Evolutionary conservation across 441 rosid species (phyloP), one percentile per base, ranked within the genome.

Genomic region (Gossypium aridum): DNA sequence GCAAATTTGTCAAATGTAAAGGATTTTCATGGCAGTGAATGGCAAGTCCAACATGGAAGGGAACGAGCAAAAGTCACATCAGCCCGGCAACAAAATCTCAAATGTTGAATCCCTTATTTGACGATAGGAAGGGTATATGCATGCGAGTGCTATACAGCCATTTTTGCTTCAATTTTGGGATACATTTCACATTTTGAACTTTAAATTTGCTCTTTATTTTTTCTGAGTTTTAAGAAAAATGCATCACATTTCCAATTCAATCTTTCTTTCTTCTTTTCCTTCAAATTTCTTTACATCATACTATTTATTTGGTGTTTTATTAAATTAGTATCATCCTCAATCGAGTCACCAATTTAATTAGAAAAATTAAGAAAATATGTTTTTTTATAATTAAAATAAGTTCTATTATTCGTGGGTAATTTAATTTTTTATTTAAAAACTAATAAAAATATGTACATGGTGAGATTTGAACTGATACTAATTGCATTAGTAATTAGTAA

Each of bases 71-170:
- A 72, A 31, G 84, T 83, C 84, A 75, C 84, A 72, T 85, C 86
- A 77, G 3, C 51, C 25, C 82, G 83, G 84, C 84, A 80, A 80
- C 85, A 64, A 83, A 81, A 83, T 83, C 86, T 77, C 61, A 9
- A 56, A n/a, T 20, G 43, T 37, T 37, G 43, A 37, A 37, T 37
- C 43, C 43, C 43, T 37, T 37, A 67, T 49, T 75, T 23, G 53
- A 71, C 64, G 13, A 71, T 14, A 20, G 67, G 67, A 61, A 53
- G 28, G 23, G 51, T 9, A 43, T 70, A 60, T 57, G 37, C 60
- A 55, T 63, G 62, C 37, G 69, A 76, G 65, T 84, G 59, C 39
- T 12, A 55, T 20, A 74, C 62, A 61, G 75, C 64, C 28, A 56
- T 51, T 43, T 10, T 70, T 34, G 78, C 17, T 74, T 62, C 76